Evolutionary conservation across 129 eudicot species (phyloP), one percentile per base, ranked within the genome.

Genomic region (Helianthus tuberosus): DNA sequence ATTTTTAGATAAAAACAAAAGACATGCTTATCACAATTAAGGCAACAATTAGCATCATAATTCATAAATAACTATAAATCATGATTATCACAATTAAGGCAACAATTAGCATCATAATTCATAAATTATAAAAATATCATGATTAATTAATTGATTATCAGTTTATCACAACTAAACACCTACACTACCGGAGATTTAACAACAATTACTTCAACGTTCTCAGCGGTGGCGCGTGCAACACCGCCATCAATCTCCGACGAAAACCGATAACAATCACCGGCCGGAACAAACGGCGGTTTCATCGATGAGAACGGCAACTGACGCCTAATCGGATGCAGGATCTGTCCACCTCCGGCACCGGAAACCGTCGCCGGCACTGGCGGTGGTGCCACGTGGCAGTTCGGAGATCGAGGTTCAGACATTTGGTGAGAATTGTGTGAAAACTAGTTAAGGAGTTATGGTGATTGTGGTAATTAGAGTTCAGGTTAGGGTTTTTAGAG

Each of bases 131-230:
- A 29, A 29, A 32, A 32, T 2, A 32, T 2, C 36, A 32, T 32
- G 36, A 3, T 32, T 20, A 20, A 20, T 20, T 20, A 20, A 20
- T 20, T 20, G 23, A 20, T 20, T 20, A 32, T 32, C 36, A 32
- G 36, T 2, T 12, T 63, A 64, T 11, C 71, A 76, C 16, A 73
- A 15, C 14, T 32, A 63, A 58, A 36, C 17, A 52, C 38, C 27
- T 25, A 71, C 32, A 82, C 90, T 85, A 93, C 98, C 50, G 96
- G 80, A 80, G 90, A 84, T 68, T 93, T 93, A 59, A 90, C 92
- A 3, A 90, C 72, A 27, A 93, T 75, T 38, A 84, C 91, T 55
- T 88, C 98, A 44, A 89, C 29, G 15, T 47, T 77, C 55, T 78
- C 91, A 86, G 81, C 85, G 70, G 67, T 64, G 62, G 81, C 14